A percentile compares a stretch with the other conserved stretches of the same genome.
phyloP scores from a whole-genome alignment of 768 basidiomycete genomes.

The Phlegmacium glaucopus region DNA sequence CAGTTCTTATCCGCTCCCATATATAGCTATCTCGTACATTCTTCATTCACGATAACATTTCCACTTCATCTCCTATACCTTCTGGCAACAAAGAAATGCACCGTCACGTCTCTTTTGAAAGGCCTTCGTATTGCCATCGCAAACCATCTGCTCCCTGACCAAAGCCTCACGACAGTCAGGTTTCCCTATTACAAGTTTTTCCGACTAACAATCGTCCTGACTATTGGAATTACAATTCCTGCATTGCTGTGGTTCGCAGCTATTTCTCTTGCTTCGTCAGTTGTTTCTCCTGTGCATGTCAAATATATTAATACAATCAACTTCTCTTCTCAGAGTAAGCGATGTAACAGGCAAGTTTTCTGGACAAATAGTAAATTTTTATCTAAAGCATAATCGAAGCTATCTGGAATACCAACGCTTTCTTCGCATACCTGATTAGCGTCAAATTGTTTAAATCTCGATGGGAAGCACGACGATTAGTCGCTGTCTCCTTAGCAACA shows the following conservation, averaged over 20 bases:
- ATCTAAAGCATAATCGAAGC: constrained; percentile 28
- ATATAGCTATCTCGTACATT: constrained; percentile 82
- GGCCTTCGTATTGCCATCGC: constrained; percentile 51
- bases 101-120: constrained; percentile 44
- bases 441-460: constrained; percentile 61
- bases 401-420: constrained; percentile 87
- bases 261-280: constrained; percentile 70
- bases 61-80: constrained; percentile 80
- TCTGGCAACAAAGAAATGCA: constrained; percentile 41
- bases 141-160: constrained; percentile 37
- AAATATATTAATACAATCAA: constrained; percentile 3
- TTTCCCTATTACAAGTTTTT: constrained; percentile 37
- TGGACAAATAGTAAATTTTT: constrained; percentile 6
- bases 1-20: neutral
- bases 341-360: constrained; percentile 65
- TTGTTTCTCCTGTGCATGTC: constrained; percentile 11
- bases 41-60: constrained; percentile 72
- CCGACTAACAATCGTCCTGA: constrained; percentile 39
- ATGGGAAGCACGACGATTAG: constrained; percentile 62
- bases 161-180: constrained; percentile 17
- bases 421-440: constrained; percentile 89
- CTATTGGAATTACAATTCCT: constrained; percentile 59
- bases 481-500: constrained; percentile 78
- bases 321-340: constrained; percentile 50
- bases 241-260: constrained; percentile 74